Conservation (phyloP, 495 filamentous ascomycete genomes). For the Cercophora sp. region DNA sequence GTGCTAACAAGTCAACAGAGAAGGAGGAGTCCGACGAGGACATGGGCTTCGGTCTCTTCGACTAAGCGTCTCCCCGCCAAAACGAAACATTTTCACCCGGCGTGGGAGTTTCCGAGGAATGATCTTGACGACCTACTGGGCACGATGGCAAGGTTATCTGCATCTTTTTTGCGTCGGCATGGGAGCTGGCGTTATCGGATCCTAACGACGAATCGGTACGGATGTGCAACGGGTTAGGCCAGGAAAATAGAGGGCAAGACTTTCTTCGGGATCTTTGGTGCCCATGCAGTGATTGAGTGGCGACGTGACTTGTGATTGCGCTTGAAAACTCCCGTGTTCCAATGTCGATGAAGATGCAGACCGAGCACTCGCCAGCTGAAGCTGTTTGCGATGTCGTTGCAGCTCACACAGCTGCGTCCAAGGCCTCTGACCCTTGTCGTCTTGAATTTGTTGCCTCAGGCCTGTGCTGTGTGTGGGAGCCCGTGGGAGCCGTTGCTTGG, state of each 20-base stretch:
- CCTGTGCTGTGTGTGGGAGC: background rate
- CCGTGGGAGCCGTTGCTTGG: background rate
- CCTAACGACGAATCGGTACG: constrained; percentile 10
- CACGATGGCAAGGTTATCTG: constrained; percentile 11
- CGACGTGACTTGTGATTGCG: too few relatives aligned
- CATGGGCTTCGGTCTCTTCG: constrained; percentile 99
- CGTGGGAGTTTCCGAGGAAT: constrained; percentile 24
- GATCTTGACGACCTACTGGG: constrained; percentile 15
- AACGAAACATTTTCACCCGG: constrained; percentile 5
- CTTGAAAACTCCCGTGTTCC: too few relatives aligned
- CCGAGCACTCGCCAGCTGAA: too few relatives aligned
- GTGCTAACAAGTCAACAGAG: constrained; percentile 40
- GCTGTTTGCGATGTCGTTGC: too few relatives aligned
- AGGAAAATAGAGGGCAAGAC: constrained; percentile 21
- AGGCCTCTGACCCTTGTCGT: too few relatives aligned
- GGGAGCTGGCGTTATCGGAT: constrained; percentile 18
- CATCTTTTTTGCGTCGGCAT: constrained; percentile 11
- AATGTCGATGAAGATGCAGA: too few relatives aligned
- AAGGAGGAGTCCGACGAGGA: constrained; percentile 96
- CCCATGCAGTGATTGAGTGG: background rate
- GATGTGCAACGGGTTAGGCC: constrained; percentile 10
- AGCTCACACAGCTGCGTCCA: too few relatives aligned
- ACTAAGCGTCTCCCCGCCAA: constrained; percentile 53
- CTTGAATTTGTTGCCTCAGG: constrained; percentile 7
- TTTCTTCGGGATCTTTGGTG: constrained; percentile 22